Conservation (phyloP, 257 asterid species). For the Dorcoceras hygrometricum region DNA sequence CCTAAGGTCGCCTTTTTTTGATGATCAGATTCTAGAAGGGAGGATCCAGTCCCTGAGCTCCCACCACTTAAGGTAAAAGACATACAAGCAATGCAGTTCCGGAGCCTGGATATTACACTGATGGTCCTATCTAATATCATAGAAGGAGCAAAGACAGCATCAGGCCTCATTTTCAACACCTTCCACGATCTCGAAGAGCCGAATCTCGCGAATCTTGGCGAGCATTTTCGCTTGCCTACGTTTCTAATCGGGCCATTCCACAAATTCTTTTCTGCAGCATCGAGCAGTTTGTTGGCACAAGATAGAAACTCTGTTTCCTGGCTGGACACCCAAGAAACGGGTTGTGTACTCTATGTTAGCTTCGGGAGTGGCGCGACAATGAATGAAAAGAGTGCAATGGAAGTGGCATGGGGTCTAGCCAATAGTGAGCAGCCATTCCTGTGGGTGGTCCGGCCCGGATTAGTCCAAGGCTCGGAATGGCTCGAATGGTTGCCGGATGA, state of each 20-base stretch:
- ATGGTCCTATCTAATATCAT: no score
- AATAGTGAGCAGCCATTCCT: conserved; percentile 36
- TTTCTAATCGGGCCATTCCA: conserved; percentile 41
- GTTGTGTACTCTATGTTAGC: conserved; percentile 48
- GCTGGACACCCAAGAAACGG: conserved; percentile 40
- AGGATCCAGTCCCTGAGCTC: no score
- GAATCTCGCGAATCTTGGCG: no score
- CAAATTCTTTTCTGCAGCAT: conserved; percentile 32
- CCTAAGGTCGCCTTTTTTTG: no score
- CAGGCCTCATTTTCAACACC: no score
- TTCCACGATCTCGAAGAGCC: no score
- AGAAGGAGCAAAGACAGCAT: no score
- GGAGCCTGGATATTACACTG: no score
- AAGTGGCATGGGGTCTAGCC: conserved; percentile 51
- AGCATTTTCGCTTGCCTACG: conserved; percentile 20
- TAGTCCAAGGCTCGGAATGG: conserved; percentile 22
- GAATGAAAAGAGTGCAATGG: conserved; percentile 23
- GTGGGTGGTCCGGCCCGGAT: conserved; percentile 51
- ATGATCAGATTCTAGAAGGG: no score
- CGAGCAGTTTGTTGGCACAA: conserved; percentile 37
- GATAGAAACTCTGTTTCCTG: conserved; percentile 40
- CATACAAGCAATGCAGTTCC: no score
- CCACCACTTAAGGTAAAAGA: no score
- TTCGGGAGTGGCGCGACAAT: conserved; percentile 41
- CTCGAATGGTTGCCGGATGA: conserved; percentile 26